phyloP scores from a whole-genome alignment of 2,329 filamentous ascomycete species.

The Catunica adiposa region DNA sequence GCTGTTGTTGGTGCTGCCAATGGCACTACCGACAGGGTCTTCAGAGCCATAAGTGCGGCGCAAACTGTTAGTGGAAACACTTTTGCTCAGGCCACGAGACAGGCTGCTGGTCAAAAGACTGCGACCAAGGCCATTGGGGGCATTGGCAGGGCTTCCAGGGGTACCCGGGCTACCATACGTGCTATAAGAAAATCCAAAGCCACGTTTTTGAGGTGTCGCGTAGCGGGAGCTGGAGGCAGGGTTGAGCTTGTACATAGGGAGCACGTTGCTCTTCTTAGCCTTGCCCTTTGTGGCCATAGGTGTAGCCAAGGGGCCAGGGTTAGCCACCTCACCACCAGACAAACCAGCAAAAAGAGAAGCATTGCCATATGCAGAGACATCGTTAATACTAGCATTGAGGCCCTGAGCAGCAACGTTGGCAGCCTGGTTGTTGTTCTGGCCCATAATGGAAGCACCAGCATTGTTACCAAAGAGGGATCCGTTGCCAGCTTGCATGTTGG shows the following conservation, averaged over 20 bases:
- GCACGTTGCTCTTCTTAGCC: constrained; percentile 59
- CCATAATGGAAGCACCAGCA: constrained; percentile 24
- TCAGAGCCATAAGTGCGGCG: constrained; percentile 67
- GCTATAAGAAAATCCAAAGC: constrained; percentile 86
- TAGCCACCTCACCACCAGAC: constrained; percentile 41
- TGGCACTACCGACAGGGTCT: constrained; percentile 27
- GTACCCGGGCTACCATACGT: constrained; percentile 72
- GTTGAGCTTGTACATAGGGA: constrained; percentile 78
- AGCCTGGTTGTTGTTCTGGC: constrained; percentile 31
- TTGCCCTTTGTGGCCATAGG: constrained; percentile 63
- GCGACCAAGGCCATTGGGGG: constrained; percentile 48
- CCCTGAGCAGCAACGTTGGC: constrained; percentile 37
- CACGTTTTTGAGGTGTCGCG: constrained; percentile 68
- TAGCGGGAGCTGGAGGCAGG: constrained; percentile 65
- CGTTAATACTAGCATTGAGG: constrained; percentile 64
- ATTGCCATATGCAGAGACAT: constrained; percentile 79
- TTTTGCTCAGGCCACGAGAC: constrained; percentile 63
- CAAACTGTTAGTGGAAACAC: constrained; percentile 73
- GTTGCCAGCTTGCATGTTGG: constrained; percentile 29
- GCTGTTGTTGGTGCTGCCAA: constrained; percentile 27
- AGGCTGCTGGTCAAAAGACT: constrained; percentile 51
- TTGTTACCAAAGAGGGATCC: constrained; percentile 29
- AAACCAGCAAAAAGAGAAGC: constrained; percentile 71
- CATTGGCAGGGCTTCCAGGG: constrained; percentile 45
- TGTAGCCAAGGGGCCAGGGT: constrained; percentile 80